Conservation (phyloP, 768 basidiomycete genomes). For the Panus rudis region DNA sequence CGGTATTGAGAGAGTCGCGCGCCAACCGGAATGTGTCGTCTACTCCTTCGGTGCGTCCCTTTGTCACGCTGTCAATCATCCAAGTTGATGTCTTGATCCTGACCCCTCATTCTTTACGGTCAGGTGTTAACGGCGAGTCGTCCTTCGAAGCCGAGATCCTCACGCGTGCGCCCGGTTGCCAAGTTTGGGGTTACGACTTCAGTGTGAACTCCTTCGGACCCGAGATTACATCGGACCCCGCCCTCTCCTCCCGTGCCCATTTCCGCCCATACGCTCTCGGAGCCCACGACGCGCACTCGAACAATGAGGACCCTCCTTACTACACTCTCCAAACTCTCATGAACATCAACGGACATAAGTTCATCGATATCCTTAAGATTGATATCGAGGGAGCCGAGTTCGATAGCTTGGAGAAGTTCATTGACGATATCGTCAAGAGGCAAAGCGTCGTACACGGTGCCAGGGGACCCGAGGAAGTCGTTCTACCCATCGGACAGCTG, state of each 20-base stretch:
- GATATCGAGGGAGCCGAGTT: conserved; percentile 68
- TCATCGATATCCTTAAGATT: conserved; percentile 66
- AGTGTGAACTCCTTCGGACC: conserved; percentile 38
- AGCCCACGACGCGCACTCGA: conserved; percentile 23
- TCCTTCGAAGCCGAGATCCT: conserved; percentile 45
- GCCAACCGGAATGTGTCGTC: conserved; percentile 34
- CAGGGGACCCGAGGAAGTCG: conserved; percentile 25
- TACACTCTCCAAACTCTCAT: conserved; percentile 58
- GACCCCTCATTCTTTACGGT: too few relatives aligned
- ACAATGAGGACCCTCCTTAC: conserved; percentile 39
- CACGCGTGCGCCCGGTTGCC: conserved; percentile 31
- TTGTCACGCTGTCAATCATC: not conserved
- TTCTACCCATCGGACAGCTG: conserved; percentile 62
- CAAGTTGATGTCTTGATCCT: too few relatives aligned
- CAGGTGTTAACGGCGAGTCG: conserved; percentile 40
- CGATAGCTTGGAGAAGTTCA: conserved; percentile 39
- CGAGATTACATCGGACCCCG: conserved; percentile 28
- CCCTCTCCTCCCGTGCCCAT: conserved; percentile 33
- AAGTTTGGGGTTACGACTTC: conserved; percentile 37
- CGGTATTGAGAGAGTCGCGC: conserved; percentile 34
- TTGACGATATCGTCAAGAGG: conserved; percentile 32
- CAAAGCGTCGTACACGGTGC: not conserved
- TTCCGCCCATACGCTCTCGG: conserved; percentile 33
- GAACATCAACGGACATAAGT: conserved; percentile 56
- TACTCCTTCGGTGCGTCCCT: conserved; percentile 39